These are phyloP conservation scores for Nicotiana knightiana DNA, from an alignment of 257 asterid genomes.

Conservation along the genomic window DNA sequence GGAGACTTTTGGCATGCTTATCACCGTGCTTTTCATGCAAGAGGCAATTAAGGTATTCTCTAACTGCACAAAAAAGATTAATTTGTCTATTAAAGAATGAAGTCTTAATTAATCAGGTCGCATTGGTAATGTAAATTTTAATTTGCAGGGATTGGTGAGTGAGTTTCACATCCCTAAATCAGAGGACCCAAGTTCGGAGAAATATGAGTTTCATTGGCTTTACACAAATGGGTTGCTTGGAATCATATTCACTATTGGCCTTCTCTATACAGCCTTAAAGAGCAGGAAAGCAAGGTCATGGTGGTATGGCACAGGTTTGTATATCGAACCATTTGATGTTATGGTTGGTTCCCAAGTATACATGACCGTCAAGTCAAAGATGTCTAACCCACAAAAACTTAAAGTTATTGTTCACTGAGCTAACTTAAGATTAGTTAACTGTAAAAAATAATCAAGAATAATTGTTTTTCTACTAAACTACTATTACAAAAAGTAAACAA, in stretches of 20 bases:
- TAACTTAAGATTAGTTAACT: no score
- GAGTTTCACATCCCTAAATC: conserved; percentile 2
- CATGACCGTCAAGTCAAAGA: no score
- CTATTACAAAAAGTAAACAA: no score
- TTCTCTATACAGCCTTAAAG: conserved; percentile 7
- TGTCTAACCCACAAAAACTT: no score
- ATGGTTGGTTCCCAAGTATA: no score
- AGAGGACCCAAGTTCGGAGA: background rate
- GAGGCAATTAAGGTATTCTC: background rate
- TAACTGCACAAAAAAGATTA: background rate
- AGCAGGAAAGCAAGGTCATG: conserved; percentile 11
- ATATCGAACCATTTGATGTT: background rate
- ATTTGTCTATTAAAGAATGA: background rate
- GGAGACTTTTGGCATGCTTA: conserved; percentile 9
- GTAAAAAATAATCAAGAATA: no score
- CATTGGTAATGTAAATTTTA: background rate
- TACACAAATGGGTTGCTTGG: conserved; percentile 7
- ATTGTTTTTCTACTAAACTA: no score
- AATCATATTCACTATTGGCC: conserved; percentile 3
- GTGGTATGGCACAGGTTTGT: conserved; percentile 8
- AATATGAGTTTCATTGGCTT: background rate
- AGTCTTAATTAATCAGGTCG: background rate
- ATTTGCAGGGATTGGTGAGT: conserved; percentile 2
- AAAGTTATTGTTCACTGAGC: no score
- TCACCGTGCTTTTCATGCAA: conserved; percentile 7